A percentile compares a stretch with the other conserved stretches of the same genome.
Evolutionary conservation across 805 yeast genomes (phyloP).

Genomic region (Candida lessepsii): DNA sequence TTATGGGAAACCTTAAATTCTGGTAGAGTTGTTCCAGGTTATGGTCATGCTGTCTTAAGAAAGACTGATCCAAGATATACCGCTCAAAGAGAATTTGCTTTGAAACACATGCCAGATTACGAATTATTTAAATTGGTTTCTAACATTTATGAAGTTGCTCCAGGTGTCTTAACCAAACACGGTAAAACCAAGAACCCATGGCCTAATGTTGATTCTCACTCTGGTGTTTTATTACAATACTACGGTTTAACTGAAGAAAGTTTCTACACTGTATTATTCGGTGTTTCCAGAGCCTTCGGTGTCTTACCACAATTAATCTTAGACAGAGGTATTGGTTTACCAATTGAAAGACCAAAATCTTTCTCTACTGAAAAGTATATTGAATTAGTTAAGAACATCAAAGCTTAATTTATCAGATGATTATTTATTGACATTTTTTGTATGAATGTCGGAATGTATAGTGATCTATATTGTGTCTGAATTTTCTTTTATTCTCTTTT

Average conservation of each 20-base stretch:
- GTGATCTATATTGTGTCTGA: conserved; percentile 2
- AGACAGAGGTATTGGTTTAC: conserved; percentile 75
- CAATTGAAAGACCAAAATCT: conserved; percentile 82
- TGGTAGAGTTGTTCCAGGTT: conserved; percentile 82
- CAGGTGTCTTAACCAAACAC: conserved; percentile 69
- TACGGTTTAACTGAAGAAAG: conserved; percentile 72
- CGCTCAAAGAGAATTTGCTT: conserved; percentile 71
- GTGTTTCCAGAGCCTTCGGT: conserved; percentile 79
- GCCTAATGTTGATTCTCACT: conserved; percentile 81
- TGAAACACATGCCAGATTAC: conserved; percentile 59
- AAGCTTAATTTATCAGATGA: conserved; percentile 12
- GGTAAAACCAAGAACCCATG: conserved; percentile 85
- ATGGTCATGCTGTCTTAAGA: conserved; percentile 85
- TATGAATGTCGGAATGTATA: conserved; percentile 8
- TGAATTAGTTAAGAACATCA: conserved; percentile 63
- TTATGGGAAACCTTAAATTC: conserved; percentile 70
- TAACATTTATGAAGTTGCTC: conserved; percentile 67
- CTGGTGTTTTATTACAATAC: conserved; percentile 77
- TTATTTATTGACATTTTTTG: conserved; percentile 11
- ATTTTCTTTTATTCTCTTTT: neutral
- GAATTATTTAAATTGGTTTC: conserved; percentile 65
- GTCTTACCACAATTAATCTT: conserved; percentile 75
- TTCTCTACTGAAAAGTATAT: conserved; percentile 92
- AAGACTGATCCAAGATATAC: conserved; percentile 79
- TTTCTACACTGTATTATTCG: conserved; percentile 79